These are phyloP conservation scores for Sextonia rubra DNA, from an alignment of 164 flowering plant genomes.

Conservation along the genomic window DNA sequence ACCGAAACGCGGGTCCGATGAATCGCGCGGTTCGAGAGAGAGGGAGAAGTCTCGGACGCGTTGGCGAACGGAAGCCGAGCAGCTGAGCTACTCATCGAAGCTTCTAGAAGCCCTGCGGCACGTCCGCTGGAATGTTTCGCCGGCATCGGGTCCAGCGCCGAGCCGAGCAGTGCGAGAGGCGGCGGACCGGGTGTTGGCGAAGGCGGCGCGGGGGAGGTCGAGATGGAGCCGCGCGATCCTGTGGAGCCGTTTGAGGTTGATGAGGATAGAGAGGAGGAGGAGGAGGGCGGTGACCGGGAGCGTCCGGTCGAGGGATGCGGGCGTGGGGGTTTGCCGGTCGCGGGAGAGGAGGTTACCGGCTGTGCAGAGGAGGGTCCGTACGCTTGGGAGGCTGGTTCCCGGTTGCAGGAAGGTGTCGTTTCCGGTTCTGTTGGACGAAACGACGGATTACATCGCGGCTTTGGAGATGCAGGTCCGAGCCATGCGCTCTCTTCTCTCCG, in stretches of 20 bases:
- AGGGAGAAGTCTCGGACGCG: conserved; percentile 3
- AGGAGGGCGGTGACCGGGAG: conserved; percentile 4
- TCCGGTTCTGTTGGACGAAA: conserved; percentile 62
- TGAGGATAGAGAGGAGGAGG: conserved; percentile 11
- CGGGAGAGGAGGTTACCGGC: conserved; percentile 39
- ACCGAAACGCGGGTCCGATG: conserved; percentile 5
- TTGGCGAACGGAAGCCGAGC: conserved; percentile 21
- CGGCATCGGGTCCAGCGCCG: conserved; percentile 20
- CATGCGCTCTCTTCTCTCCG: conserved; percentile 52
- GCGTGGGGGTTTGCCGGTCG: conserved; percentile 16
- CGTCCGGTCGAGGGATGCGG: conserved; percentile 28
- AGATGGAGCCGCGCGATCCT: conserved; percentile 84
- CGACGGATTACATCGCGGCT: conserved; percentile 68
- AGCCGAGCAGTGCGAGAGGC: conserved; percentile 58
- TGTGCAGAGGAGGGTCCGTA: conserved; percentile 41
- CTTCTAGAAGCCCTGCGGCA: conserved; percentile 52
- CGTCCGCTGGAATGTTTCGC: conserved; percentile 20
- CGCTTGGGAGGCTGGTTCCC: conserved; percentile 68
- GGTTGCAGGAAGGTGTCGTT: conserved; percentile 63
- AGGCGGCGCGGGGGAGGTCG: conserved; percentile 54
- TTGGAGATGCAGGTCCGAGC: conserved; percentile 74
- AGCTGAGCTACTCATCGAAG: conserved; percentile 56
- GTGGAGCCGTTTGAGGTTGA: conserved; percentile 38
- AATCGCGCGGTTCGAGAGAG: background rate
- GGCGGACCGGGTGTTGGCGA: conserved; percentile 58